Conservation (phyloP, 306 rosid genomes). For the Cucumis hystrix region DNA sequence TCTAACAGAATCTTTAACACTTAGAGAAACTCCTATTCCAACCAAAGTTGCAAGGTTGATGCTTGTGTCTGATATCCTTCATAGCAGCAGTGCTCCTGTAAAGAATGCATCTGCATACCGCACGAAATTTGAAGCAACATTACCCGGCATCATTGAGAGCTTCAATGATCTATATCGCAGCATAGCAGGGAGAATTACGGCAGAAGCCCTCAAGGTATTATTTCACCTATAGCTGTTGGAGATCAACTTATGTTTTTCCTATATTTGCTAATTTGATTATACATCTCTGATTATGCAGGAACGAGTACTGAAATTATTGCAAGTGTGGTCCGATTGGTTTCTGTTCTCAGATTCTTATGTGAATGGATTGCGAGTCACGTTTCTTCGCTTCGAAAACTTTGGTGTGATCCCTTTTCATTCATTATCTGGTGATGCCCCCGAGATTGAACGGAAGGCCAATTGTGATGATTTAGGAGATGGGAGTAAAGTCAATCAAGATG, state of each 20-base stretch:
- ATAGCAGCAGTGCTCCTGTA: constrained; percentile 98
- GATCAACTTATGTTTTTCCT: neutral
- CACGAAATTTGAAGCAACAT: constrained; percentile 86
- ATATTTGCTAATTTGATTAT: neutral
- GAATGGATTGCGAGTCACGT: constrained; percentile 91
- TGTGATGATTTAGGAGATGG: constrained; percentile 52
- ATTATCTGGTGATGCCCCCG: constrained; percentile 79
- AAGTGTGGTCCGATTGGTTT: constrained; percentile 99
- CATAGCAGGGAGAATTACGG: constrained; percentile 89
- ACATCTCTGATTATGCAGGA: constrained; percentile 48
- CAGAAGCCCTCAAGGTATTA: constrained; percentile 89
- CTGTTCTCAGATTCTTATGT: constrained; percentile 95
- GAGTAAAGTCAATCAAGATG: constrained; percentile 63
- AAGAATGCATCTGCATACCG: constrained; percentile 99
- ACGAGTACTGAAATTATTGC: constrained; percentile 87
- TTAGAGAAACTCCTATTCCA: constrained; percentile 94
- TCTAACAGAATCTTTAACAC: constrained; percentile 93
- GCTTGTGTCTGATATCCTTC: constrained; percentile 99
- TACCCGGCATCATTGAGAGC: constrained; percentile 96
- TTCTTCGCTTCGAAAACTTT: constrained; percentile 77
- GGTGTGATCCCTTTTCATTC: constrained; percentile 84
- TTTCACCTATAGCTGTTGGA: neutral
- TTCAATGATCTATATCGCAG: constrained; percentile 90
- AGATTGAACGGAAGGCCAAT: constrained; percentile 55
- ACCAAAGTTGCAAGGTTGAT: constrained; percentile 98